These are phyloP conservation scores for Mycotypha africana DNA, from an alignment of 371 early-diverging fungal species.

Conservation along the genomic window DNA sequence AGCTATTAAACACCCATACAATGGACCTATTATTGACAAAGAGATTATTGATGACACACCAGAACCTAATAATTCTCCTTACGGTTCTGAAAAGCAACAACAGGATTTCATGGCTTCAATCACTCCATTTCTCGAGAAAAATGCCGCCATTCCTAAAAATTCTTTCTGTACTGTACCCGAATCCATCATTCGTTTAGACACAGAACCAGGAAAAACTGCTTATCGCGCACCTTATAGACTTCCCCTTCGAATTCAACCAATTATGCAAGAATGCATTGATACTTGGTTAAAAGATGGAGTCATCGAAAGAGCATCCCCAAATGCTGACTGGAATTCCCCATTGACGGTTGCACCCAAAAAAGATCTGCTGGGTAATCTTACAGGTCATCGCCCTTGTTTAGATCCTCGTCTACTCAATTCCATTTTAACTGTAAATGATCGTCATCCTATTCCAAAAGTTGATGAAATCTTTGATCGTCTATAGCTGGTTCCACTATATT, in stretches of 20 bases:
- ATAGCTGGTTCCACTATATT: background rate
- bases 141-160: background rate
- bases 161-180: slow-evolving; percentile 4
- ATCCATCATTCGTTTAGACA: slow-evolving; percentile 1
- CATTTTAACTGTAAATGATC: background rate
- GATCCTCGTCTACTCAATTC: slow-evolving; percentile 3
- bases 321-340: slow-evolving; percentile 9
- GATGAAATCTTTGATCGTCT: slow-evolving; percentile 3
- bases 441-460: slow-evolving; percentile 1
- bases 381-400: slow-evolving; percentile 1
- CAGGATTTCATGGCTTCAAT: background rate
- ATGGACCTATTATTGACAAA: background rate
- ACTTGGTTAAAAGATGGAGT: slow-evolving; percentile 3
- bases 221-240: slow-evolving; percentile 2
- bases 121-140: slow-evolving; percentile 1
- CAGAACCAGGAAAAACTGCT: background rate
- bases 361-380: slow-evolving; percentile 2
- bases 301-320: background rate
- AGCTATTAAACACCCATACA: slow-evolving; percentile 2
- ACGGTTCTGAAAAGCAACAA: slow-evolving; percentile 5
- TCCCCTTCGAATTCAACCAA: slow-evolving; percentile 1
- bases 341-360: slow-evolving; percentile 6
- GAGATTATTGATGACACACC: slow-evolving; percentile 2
- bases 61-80: slow-evolving; percentile 3
- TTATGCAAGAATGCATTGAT: slow-evolving; percentile 3